phyloP scores from a whole-genome alignment of 148 eudicot genomes.

The Camellia japonica region DNA sequence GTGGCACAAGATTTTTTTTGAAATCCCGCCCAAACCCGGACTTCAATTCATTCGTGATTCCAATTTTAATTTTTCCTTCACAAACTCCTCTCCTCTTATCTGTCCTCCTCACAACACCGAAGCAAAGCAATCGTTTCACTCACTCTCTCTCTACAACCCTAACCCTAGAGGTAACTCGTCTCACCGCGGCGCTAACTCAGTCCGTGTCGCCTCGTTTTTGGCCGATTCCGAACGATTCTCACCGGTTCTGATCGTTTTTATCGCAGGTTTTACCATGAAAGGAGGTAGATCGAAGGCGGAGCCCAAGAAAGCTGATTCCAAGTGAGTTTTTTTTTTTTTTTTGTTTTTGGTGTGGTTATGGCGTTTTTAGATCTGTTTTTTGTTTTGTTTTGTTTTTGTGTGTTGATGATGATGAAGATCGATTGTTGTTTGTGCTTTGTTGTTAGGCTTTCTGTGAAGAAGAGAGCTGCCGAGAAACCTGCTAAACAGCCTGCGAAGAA shows the following conservation, averaged over 20 bases:
- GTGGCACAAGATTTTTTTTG: conserved; percentile 21
- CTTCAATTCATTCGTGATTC: conserved; percentile 15
- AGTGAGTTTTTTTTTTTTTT: conserved; percentile 5
- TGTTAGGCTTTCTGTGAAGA: conserved; percentile 27
- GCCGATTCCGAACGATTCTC: conserved; percentile 21
- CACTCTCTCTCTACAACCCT: neutral
- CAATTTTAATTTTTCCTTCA: conserved; percentile 8
- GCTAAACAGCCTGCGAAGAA: conserved; percentile 23
- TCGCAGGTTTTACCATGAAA: conserved; percentile 23
- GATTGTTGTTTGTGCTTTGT: neutral
- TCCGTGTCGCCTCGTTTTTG: neutral
- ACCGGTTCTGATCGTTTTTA: conserved; percentile 11
- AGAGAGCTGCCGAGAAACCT: conserved; percentile 10
- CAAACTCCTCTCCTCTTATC: conserved; percentile 18
- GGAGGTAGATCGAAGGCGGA: conserved; percentile 25
- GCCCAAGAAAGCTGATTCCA: conserved; percentile 13
- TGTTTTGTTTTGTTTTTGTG: neutral
- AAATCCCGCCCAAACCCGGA: conserved; percentile 39
- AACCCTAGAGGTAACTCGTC: conserved; percentile 10
- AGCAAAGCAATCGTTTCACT: neutral
- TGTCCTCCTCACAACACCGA: neutral
- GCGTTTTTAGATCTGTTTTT: conserved; percentile 1
- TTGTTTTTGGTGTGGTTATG: neutral
- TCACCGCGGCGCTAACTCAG: conserved; percentile 14
- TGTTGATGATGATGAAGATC: neutral